Evolutionary conservation across 1,284 basidiomycete genomes (phyloP), one percentile per base, ranked within the genome.

Genomic region (Moesziomyces parantarcticus): DNA sequence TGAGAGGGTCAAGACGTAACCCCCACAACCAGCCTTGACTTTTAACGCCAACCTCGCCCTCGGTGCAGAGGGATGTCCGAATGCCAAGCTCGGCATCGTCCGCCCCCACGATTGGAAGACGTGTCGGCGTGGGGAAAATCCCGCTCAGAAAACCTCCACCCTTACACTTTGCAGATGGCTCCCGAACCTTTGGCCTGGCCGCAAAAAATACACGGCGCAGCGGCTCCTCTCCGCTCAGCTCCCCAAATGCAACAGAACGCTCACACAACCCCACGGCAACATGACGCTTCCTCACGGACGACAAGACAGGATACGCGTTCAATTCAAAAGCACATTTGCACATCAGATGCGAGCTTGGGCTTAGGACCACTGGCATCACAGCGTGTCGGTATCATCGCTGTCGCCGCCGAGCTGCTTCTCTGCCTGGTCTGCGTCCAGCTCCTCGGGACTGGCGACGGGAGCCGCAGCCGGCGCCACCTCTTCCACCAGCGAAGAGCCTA

Each of bases 371-470:
- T 13, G 29, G 34, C 21, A 13, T 59, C 41, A 67, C 13, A 67
- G 65, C 10, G 65, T 67, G 42, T 56, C 50, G 26, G 54, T 59
- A 9, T 58, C 64, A 18, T 67, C 65, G 23, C 45, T 58, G 29
- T 62, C 55, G 32, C 44, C 50, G 26, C 53, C 69, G 46, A 72
- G 63, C 47, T 66, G 69, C 56, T 63, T 72, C 45, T 52, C 36
- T 42, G 50, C 44, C 18, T 66, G 48, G 20, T 71, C 62, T 2
- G 54, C 18, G 14, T 43, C 58, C 16, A 72, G 50, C 49, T 57
- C 56, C 23, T 72, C 69, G 3, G 69, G 69, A 26, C 63, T 66
- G 10, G 63, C 69, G 16, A 72, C 52, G 6, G 36, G 23, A 13
- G 51, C 21, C 11, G 41, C 23, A 7, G 64, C 21, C 11, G 44